phyloP scores from a whole-genome alignment of 139 green algal species.

The Coelastrella sp. region DNA sequence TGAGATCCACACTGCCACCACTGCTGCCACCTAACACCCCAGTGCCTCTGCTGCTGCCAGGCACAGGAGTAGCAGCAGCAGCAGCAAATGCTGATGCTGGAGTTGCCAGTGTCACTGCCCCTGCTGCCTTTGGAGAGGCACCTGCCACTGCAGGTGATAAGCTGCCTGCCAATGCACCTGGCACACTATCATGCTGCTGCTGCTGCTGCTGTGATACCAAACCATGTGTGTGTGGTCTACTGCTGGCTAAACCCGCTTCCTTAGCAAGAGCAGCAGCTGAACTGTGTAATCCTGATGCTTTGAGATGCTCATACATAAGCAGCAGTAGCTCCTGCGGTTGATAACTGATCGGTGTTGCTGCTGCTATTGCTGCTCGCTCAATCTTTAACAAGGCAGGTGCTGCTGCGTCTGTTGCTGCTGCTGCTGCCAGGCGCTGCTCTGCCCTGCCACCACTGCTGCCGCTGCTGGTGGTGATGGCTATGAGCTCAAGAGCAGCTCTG shows the following conservation, averaged over 20 bases:
- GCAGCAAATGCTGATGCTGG: not conserved
- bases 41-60: not conserved
- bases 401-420: slow-evolving; percentile 56
- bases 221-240: not conserved
- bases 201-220: not conserved
- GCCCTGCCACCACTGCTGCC: slow-evolving; percentile 2
- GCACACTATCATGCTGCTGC: not conserved
- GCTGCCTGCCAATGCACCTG: not conserved
- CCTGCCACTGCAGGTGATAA: slow-evolving; percentile 5
- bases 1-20: not conserved
- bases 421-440: slow-evolving; percentile 33
- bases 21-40: slow-evolving; percentile 15
- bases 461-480: slow-evolving; percentile 48
- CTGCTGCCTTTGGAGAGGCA: no score
- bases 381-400: slow-evolving; percentile 77
- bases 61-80: slow-evolving; percentile 5
- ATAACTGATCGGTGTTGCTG: slow-evolving; percentile 75
- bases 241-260: slow-evolving; percentile 59
- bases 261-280: slow-evolving; percentile 65
- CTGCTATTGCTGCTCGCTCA: slow-evolving; percentile 79
- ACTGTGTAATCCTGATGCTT: slow-evolving; percentile 61
- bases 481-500: slow-evolving; percentile 49
- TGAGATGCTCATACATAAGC: slow-evolving; percentile 81
- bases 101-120: no score
- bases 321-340: slow-evolving; percentile 77